Base-by-base conservation (phyloP, 2,329 filamentous ascomycete genomes). In the Canariomyces notabilis region DNA sequence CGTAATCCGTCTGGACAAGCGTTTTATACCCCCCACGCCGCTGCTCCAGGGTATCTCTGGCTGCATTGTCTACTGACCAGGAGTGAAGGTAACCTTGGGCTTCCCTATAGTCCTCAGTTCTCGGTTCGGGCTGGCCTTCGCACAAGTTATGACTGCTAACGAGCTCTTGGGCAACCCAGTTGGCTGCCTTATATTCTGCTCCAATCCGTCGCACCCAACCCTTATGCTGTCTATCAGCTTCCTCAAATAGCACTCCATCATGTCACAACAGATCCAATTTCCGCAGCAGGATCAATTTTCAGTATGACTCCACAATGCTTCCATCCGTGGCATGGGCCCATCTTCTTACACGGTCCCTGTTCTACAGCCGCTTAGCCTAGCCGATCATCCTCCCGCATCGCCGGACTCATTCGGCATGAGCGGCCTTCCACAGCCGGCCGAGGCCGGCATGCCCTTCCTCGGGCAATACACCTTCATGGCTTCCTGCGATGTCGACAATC, bases 331-430 rank as follows among this genome's bases (percentile, higher is more conserved):
- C 21, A 32, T 31, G n/a, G 23, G 11, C 15, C n/a, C 6, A 9
- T 33, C 15, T 18, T 45, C 44, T 49, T 19, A 47, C 34, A 9
- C 18, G 7, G 3, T 38, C 6, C 29, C 19, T 33, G n/a, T 11
- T 36, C n/a, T 46, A 3, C 34, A 52, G 50, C 14, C 21, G 3
- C 32, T 42, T 19, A 38, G 19, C 36, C 4, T 42, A 7, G 31
- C 33, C 20, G 31, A 50, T 14, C 21, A 23, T 11, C 19, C 40
- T 9, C 46, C 46, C 6, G 35, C 7, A 5, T 49, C 46, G 7
- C 41, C 46, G 2, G 47, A 42, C 22, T 44, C 41, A 5, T 31
- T 48, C 39, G 41, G 9, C 35, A 49, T 50, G 49, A 15, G 31
- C 20, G 31, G 37, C 2, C 33, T 39, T 16, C 26, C 31, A 22